Conservation (phyloP, 2,329 filamentous ascomycete species). For the Aspergillus fumigatiaffinis region DNA sequence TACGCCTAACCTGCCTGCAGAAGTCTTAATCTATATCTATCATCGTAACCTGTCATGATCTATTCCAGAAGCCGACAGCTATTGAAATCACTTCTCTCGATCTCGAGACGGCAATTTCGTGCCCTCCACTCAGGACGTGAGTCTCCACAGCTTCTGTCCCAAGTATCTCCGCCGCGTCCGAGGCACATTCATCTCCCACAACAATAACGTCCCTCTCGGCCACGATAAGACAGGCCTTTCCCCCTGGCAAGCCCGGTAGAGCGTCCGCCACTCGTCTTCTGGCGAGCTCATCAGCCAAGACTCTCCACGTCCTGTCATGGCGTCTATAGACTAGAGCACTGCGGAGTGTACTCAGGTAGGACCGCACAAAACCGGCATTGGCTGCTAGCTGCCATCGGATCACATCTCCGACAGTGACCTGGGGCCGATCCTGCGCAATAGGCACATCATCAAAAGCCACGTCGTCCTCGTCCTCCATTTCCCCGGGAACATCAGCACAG, state of each 20-base stretch:
- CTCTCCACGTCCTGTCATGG: constrained; percentile 1
- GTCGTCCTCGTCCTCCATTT: neutral
- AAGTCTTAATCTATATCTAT: constrained; percentile 2
- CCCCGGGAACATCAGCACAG: constrained; percentile 3
- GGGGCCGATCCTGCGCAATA: constrained; percentile 2
- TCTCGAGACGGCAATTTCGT: constrained; percentile 2
- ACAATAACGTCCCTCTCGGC: constrained; percentile 2
- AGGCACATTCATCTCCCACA: constrained; percentile 1
- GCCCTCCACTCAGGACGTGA: constrained; percentile 1
- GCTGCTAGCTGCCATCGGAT: constrained; percentile 2
- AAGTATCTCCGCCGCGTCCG: neutral
- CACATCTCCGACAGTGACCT: constrained; percentile 3
- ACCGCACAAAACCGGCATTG: neutral
- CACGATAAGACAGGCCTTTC: neutral
- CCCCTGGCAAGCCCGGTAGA: neutral
- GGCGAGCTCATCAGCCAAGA: constrained; percentile 1
- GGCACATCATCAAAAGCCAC: constrained; percentile 2
- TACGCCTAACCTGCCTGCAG: neutral
- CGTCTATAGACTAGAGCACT: neutral
- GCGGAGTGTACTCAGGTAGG: constrained; percentile 4
- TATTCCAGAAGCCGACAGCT: neutral
- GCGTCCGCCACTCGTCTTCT: neutral
- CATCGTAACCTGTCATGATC: neutral
- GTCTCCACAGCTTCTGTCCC: neutral
- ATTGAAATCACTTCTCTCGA: constrained; percentile 1